A percentile compares a stretch with the other conserved stretches of the same genome.
phyloP scores from a whole-genome alignment of 345 rosid genomes.

The Eucalyptus albens region DNA sequence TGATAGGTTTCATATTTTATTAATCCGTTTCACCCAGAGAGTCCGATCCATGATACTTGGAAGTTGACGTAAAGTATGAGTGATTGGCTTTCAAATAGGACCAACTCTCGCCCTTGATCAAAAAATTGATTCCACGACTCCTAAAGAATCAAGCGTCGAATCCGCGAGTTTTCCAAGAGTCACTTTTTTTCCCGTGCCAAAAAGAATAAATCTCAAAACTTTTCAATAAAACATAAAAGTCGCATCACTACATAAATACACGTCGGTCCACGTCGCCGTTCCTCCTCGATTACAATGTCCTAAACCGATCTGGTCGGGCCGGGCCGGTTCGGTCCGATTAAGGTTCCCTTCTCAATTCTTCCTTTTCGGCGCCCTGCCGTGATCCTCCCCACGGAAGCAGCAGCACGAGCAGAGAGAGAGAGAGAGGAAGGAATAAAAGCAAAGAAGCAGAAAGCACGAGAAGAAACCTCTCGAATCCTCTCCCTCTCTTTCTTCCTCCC shows the following conservation, averaged over 20 bases:
- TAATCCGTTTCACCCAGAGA: rapidly evolving
- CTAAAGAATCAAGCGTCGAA: rapidly evolving
- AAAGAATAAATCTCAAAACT: too few species aligned
- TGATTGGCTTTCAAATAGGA: neutral
- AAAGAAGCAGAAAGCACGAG: neutral
- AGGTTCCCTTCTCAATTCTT: neutral
- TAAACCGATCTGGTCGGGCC: neutral
- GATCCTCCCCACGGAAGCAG: neutral
- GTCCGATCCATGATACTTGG: rapidly evolving
- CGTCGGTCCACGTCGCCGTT: neutral
- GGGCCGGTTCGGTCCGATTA: neutral
- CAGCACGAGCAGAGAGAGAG: neutral
- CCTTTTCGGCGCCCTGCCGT: neutral
- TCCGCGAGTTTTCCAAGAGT: rapidly evolving
- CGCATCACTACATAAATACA: neutral
- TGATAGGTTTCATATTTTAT: rapidly evolving
- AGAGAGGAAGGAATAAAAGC: neutral
- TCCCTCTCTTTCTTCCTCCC: neutral
- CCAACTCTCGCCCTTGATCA: rapidly evolving
- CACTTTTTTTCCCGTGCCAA: neutral
- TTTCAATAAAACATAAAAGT: neutral
- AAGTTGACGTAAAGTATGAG: neutral
- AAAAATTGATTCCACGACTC: rapidly evolving
- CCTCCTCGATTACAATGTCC: rapidly evolving
- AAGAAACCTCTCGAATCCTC: neutral